These are phyloP conservation scores for Cyclotella kingstonii DNA, from an alignment of 108 stramenopile species.

Conservation along the genomic window DNA sequence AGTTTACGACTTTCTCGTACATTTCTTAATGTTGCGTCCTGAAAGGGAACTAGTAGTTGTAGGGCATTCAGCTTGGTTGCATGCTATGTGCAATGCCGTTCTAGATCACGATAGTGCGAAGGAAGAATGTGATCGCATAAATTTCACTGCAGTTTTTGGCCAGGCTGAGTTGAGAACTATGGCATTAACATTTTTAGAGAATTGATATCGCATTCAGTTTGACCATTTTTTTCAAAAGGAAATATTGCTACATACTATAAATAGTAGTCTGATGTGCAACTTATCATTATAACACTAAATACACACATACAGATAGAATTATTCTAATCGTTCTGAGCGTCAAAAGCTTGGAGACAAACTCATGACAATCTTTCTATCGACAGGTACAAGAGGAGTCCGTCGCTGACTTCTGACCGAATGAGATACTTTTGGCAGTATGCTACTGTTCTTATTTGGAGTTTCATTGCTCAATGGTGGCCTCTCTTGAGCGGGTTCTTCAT, in stretches of 20 bases:
- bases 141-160: slow-evolving; percentile 22
- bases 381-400: slow-evolving; percentile 5
- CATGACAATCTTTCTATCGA: slow-evolving; percentile 5
- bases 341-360: slow-evolving; percentile 1
- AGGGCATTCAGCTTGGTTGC: slow-evolving; percentile 39
- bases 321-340: not conserved
- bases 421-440: not conserved
- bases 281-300: not conserved
- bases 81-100: slow-evolving; percentile 42
- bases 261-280: no score
- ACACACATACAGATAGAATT: not conserved
- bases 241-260: not conserved
- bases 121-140: not conserved
- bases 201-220: not conserved
- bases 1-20: slow-evolving; percentile 28
- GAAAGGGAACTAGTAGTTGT: slow-evolving; percentile 42
- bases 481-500: not conserved
- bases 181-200: slow-evolving; percentile 15
- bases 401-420: not conserved
- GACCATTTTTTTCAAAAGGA: not conserved
- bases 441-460: slow-evolving; percentile 6
- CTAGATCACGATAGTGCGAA: not conserved
- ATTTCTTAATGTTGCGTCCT: slow-evolving; percentile 13
- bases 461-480: not conserved
- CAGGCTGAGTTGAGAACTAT: slow-evolving; percentile 39